A percentile compares a stretch with the other conserved stretches of the same genome.
phyloP scores from a whole-genome alignment of 495 filamentous ascomycete species.

The Apodospora peruviana region DNA sequence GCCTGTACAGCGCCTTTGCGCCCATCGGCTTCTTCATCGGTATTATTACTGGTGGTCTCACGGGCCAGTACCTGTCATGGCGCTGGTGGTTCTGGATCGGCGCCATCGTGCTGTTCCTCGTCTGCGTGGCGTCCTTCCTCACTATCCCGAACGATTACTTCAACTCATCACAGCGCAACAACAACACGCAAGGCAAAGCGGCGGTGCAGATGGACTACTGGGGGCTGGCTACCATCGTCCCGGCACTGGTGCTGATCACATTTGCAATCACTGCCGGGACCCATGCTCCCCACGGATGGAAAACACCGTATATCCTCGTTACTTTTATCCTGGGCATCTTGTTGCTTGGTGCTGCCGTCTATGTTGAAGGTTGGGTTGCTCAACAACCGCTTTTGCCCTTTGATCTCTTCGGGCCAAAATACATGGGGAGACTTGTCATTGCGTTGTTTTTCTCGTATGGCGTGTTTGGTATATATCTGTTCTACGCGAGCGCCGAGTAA shows the following conservation, averaged over 20 bases:
- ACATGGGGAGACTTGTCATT: conserved; percentile 61
- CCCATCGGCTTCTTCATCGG: conserved; percentile 77
- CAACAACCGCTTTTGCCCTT: conserved; percentile 66
- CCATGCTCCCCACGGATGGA: conserved; percentile 64
- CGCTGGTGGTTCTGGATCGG: conserved; percentile 81
- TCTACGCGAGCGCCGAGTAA: conserved; percentile 78
- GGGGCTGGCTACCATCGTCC: conserved; percentile 58
- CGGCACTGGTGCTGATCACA: conserved; percentile 64
- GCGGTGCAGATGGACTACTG: conserved; percentile 45
- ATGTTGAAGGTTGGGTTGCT: conserved; percentile 74
- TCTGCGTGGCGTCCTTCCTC: conserved; percentile 50
- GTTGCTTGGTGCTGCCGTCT: conserved; percentile 53
- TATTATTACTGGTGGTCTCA: conserved; percentile 72
- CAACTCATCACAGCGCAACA: conserved; percentile 31
- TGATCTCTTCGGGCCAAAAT: conserved; percentile 67
- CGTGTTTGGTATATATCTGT: conserved; percentile 66
- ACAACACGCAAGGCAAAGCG: conserved; percentile 32
- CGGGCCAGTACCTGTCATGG: conserved; percentile 60
- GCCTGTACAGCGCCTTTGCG: conserved; percentile 72
- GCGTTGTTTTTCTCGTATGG: conserved; percentile 74
- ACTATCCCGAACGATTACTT: conserved; percentile 64
- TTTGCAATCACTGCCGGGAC: conserved; percentile 75
- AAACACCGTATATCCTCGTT: conserved; percentile 64
- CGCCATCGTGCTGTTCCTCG: conserved; percentile 39
- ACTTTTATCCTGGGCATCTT: conserved; percentile 56